Percentiles rank a stretch among this genome's conserved stretches.
Conservation (phyloP, 2,329 filamentous ascomycete species). For the Fusarium agapanthi region DNA sequence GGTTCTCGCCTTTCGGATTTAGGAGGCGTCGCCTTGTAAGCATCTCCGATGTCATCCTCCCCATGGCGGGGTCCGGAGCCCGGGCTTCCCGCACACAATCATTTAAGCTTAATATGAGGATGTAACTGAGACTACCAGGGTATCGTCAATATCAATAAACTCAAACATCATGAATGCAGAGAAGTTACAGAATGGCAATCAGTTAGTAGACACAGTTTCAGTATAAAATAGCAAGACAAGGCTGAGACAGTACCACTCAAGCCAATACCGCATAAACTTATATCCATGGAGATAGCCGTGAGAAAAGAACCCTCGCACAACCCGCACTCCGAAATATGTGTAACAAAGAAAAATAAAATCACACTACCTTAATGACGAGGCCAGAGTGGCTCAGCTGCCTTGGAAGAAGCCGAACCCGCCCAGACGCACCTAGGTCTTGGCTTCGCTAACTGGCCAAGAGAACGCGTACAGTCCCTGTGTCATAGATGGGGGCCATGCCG, state of each 20-base stretch:
- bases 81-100: neutral
- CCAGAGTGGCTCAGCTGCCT: slow-evolving; percentile 27
- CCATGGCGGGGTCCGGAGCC: slow-evolving; percentile 1
- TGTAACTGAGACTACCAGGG: neutral
- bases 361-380: slow-evolving; percentile 8
- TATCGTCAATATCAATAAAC: neutral
- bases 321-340: neutral
- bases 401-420: slow-evolving; percentile 20
- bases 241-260: neutral
- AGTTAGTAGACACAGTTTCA: neutral
- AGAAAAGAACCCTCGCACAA: neutral
- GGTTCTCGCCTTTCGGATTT: slow-evolving; percentile 17
- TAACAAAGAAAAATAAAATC: neutral
- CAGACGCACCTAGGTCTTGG: slow-evolving; percentile 2
- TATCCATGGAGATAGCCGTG: neutral
- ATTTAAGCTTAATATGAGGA: slow-evolving; percentile 16
- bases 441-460: slow-evolving; percentile 20
- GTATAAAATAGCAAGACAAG: neutral
- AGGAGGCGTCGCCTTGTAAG: neutral
- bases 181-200: rapidly evolving
- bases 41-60: neutral
- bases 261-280: neutral
- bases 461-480: slow-evolving; percentile 1
- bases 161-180: neutral
- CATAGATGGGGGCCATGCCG: slow-evolving; percentile 10